Conservation (phyloP, 345 rosid genomes). For the Brassica nigra region DNA sequence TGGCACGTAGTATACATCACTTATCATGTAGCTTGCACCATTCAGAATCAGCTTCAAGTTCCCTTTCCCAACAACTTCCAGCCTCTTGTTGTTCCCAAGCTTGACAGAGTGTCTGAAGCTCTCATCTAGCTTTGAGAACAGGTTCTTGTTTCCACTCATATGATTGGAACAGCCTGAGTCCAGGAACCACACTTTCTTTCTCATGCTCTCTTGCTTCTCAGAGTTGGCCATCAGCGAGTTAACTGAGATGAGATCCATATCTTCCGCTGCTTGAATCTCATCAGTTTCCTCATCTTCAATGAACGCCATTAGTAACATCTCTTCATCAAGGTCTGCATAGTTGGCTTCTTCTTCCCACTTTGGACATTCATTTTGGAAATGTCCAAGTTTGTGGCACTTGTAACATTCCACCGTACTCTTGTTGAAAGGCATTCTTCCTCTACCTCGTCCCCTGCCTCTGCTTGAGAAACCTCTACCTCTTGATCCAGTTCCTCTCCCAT, state of each 20-base stretch:
- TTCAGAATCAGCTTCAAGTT: neutral
- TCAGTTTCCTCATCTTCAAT: neutral
- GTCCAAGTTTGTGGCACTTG: neutral
- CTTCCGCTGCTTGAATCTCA: neutral
- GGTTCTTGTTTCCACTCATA: neutral
- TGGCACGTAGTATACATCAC: neutral
- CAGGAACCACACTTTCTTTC: neutral
- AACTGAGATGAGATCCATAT: no score
- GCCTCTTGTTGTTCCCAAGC: neutral
- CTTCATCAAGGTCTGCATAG: neutral
- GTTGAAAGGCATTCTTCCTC: neutral
- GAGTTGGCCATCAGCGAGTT: neutral
- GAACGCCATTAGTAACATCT: neutral
- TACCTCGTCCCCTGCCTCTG: neutral
- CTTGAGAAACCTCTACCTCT: neutral
- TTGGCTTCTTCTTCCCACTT: neutral
- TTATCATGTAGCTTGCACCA: neutral
- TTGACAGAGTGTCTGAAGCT: neutral
- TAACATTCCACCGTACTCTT: neutral
- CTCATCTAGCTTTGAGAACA: neutral
- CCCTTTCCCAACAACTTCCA: neutral
- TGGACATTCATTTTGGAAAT: neutral
- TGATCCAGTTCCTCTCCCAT: neutral
- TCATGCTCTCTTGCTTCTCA: neutral
- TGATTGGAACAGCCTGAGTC: neutral